Base-by-base conservation (phyloP, 2,329 filamentous ascomycete species). In the Aspergillus pseudoglaucus region DNA sequence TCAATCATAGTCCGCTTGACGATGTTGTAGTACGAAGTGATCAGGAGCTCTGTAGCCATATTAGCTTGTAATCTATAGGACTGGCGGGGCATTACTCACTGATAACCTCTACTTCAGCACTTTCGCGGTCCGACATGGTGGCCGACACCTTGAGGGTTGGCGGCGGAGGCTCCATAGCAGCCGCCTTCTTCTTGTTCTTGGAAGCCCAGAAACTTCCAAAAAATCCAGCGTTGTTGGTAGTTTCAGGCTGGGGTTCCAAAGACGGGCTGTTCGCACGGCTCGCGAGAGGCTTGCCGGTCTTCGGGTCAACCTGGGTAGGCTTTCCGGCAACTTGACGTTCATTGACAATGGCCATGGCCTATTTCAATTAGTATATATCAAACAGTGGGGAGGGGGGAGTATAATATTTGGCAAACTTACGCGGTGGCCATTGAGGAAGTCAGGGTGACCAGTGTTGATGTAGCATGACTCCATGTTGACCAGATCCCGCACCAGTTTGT, bases 121-220 rank as follows among this genome's bases (percentile, higher is more conserved):
- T 85, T 69, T 98, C 93, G 52, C 93, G 89, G 73, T 98, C 93
- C 4, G 88, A 95, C 35, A 98, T 77, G 22, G 85, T 95, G 38
- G 93, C 91, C 3, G 89, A 95, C 30, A 93, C 93, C 76, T 96
- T 98, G 49, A 98, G 82, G 38, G 83, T 91, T 25, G 93, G 82
- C 53, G 93, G 93, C 35, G 93, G 93, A 12, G 93, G 79, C 68
- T 98, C 93, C 93, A 98, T 98, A 42, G 91, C 90, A n/a, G 93
- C 93, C 74, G 95, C 94, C 84, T 96, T 97, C 85, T 98, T 98
- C 84, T 97, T 98, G 76, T 97, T 98, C 82, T 97, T 98, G 65
- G 88, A 90, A 9, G 93, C 89, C 66, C 96, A 98, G 81, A 98
- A 98, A 63, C 88, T 95, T 59, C 93, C 93, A 61, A 98, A 98